Conservation (phyloP, 805 yeast genomes). For the Isabelozyma pseudorhagii region DNA sequence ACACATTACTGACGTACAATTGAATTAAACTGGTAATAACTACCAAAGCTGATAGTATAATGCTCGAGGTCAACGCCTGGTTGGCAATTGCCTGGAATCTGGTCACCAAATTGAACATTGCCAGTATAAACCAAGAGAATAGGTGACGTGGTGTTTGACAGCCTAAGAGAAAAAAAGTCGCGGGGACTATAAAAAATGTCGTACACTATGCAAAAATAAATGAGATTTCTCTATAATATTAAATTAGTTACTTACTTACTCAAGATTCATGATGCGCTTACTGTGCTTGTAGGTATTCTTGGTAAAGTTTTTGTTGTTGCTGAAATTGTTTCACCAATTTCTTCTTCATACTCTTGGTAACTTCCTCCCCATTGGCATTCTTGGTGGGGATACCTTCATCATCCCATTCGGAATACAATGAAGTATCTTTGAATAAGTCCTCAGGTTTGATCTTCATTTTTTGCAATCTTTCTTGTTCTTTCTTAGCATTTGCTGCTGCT, state of each 20-base stretch:
- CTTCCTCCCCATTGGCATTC: constrained; percentile 73
- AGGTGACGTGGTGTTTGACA: not conserved
- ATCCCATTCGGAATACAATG: constrained; percentile 72
- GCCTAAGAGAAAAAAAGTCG: not conserved
- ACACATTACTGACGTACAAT: constrained; percentile 44
- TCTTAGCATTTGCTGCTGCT: constrained; percentile 50
- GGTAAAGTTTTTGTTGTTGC: constrained; percentile 77
- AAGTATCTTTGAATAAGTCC: constrained; percentile 66
- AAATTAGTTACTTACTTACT: too few relatives aligned
- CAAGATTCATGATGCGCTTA: not conserved
- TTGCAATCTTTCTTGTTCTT: constrained; percentile 58
- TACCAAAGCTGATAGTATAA: constrained; percentile 46
- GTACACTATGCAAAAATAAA: not conserved
- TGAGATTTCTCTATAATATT: not conserved
- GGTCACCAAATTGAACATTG: constrained; percentile 32
- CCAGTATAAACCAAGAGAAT: not conserved
- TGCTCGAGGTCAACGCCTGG: constrained; percentile 50
- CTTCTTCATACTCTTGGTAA: constrained; percentile 82
- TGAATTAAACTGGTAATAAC: constrained; percentile 49
- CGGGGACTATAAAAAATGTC: not conserved
- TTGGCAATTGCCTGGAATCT: constrained; percentile 50
- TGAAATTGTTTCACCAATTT: constrained; percentile 76
- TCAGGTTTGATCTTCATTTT: constrained; percentile 68
- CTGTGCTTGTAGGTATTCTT: constrained; percentile 47
- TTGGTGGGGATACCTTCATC: constrained; percentile 78